A percentile compares a stretch with the other conserved stretches of the same genome.
phyloP scores from a whole-genome alignment of 345 rosid genomes.

The Ceriops zippeliana region DNA sequence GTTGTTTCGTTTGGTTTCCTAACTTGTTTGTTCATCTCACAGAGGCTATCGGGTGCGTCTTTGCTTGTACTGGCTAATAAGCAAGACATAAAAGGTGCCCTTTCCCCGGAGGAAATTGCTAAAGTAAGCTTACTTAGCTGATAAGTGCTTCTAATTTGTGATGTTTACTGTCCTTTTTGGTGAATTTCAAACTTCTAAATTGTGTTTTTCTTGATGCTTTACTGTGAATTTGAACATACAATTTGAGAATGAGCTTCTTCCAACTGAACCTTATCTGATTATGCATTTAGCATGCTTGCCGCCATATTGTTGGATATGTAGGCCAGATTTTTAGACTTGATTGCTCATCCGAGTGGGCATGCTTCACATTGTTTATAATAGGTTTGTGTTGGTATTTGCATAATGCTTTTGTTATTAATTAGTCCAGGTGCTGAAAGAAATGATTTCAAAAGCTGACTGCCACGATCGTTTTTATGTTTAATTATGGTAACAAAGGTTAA shows the following conservation, averaged over 20 bases:
- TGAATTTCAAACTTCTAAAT: neutral
- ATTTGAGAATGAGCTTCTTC: neutral
- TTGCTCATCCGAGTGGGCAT: too few relatives aligned
- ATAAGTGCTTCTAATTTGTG: neutral
- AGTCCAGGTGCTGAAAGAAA: too few relatives aligned
- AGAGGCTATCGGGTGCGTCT: slow-evolving; percentile 93
- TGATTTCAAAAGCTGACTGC: too few relatives aligned
- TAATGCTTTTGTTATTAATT: too few relatives aligned
- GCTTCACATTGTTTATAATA: too few relatives aligned
- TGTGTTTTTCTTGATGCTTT: neutral
- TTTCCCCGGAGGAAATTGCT: slow-evolving; percentile 76
- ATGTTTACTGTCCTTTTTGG: neutral
- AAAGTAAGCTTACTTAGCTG: slow-evolving; percentile 43
- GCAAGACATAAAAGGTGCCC: slow-evolving; percentile 89
- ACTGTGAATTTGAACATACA: neutral
- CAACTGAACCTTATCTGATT: neutral
- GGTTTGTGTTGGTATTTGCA: too few relatives aligned
- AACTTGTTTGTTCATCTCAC: slow-evolving; percentile 23
- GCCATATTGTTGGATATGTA: neutral
- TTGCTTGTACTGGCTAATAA: slow-evolving; percentile 81
- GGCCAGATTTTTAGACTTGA: too few relatives aligned
- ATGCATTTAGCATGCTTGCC: neutral
- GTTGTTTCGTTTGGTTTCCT: neutral
- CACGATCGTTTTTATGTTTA: too few relatives aligned
- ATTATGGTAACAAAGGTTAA: too few relatives aligned